A percentile compares a stretch with the other conserved stretches of the same genome.
These are phyloP conservation scores for Flaveria trinervia DNA, from an alignment of 129 eudicot species.

Conservation along the genomic window DNA sequence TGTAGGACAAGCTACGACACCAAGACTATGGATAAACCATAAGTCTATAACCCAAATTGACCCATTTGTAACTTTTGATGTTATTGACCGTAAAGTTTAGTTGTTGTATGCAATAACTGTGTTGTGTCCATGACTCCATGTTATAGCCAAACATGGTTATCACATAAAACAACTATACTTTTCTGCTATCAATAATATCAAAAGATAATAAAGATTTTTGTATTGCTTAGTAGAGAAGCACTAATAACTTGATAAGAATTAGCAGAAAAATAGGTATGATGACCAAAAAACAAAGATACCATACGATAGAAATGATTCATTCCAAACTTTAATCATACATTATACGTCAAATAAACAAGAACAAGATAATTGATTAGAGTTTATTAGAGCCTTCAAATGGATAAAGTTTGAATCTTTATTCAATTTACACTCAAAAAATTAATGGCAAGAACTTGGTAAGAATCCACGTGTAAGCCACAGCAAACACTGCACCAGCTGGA, in stretches of 20 bases:
- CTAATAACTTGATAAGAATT: not conserved
- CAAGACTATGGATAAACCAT: not conserved
- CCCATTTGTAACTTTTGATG: not conserved
- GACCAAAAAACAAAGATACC: constrained; percentile 18
- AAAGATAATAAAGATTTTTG: not conserved
- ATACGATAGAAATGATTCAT: constrained; percentile 26
- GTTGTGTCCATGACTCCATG: not conserved
- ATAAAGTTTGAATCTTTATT: constrained; percentile 32
- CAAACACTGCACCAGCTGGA: constrained; percentile 72
- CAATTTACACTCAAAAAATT: constrained; percentile 46
- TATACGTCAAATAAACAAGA: constrained; percentile 15
- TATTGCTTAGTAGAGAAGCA: not conserved
- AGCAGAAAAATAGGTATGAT: not conserved
- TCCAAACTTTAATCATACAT: constrained; percentile 35
- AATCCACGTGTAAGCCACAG: constrained; percentile 78
- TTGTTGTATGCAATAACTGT: not conserved
- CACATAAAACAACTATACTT: not conserved
- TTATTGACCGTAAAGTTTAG: too few species aligned
- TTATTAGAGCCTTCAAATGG: constrained; percentile 37
- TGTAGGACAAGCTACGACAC: too few species aligned
- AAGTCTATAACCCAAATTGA: not conserved
- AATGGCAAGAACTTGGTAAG: constrained; percentile 63
- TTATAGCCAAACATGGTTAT: not conserved
- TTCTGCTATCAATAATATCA: not conserved
- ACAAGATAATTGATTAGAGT: constrained; percentile 24